Conservation (phyloP, 495 filamentous ascomycete species). For the Parathielavia appendiculata region DNA sequence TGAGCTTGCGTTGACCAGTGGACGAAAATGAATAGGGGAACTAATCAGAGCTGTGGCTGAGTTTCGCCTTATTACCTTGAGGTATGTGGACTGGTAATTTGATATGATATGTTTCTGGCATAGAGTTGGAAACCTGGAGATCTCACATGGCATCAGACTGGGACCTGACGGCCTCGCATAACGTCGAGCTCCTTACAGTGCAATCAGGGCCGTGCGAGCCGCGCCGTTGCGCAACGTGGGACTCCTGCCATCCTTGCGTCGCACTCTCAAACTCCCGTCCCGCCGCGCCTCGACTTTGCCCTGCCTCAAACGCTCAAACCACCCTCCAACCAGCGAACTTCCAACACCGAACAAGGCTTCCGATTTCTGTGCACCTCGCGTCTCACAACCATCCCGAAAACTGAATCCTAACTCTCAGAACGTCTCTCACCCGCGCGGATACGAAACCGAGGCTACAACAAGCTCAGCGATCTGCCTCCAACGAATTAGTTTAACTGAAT, state of each 20-base stretch:
- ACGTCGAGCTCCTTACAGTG: not conserved
- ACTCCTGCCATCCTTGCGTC: constrained; percentile 7
- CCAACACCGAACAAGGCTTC: not conserved
- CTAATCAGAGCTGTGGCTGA: not conserved
- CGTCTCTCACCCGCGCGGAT: not conserved
- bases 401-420: not conserved
- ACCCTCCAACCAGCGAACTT: not conserved
- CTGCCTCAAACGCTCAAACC: not conserved
- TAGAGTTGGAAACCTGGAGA: no score
- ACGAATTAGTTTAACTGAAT: constrained; percentile 6
- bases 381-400: not conserved
- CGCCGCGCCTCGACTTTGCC: constrained; percentile 4
- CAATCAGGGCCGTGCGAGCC: constrained; percentile 12
- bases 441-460: not conserved
- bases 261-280: constrained; percentile 8
- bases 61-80: not conserved
- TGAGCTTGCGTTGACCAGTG: not conserved
- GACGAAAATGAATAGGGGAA: not conserved
- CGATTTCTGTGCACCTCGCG: not conserved
- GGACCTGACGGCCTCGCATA: no score
- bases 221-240: constrained; percentile 8
- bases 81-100: no score
- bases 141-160: no score
- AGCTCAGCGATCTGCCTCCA: not conserved
- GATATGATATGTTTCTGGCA: no score